Base-by-base conservation (phyloP, 2,329 filamentous ascomycete species). In the Chaetomiaceae sp. region DNA sequence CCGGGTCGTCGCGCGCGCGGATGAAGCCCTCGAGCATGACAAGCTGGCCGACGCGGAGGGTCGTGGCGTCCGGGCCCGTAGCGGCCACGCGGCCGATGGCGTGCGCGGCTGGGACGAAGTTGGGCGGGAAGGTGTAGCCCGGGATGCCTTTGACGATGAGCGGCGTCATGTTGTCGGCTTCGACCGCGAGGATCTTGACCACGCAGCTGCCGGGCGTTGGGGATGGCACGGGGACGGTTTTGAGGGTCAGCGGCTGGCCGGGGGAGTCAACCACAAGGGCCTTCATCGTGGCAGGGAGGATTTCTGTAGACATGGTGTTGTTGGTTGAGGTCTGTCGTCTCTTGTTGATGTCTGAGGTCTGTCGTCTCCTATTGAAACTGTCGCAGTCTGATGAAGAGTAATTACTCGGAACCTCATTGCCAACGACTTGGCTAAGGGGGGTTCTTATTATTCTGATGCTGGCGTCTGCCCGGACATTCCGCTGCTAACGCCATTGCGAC, bases 81-180 rank as follows among this genome's bases (percentile, higher is more conserved):
- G 63, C 62, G 5, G 54, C 64, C 5, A 71, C 51, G 21, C 68
- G 65, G 3, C 63, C 69, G n/a, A 71, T 55, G 46, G 62, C 63
- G 27, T 57, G 59, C 12, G 46, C 40, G 19, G 67, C 67, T 4
- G 61, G 58, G 3, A 65, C 59, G 7, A 66, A 50, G 2, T 67
- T 65, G 4, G 54, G 58, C 2, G 66, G 60, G 43, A 65, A 60
- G 25, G 54, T 54, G 50, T 58, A 55, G 25, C 40, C 40, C 2
- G 25, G 23, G 17, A 33, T 12, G 37, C 53, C 58, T 10, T 39
- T 30, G 41, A 52, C 25, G 14, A 51, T 48, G 25, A 30, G 16
- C 9, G 45, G 42, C 7, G 40, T 31, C 9, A 38, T 43, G 25
- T 25, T 17, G 40, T 45, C 41, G 13, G 48, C 33, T 3, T 33